Evolutionary conservation across 2,329 filamentous ascomycete genomes (phyloP).

Genomic region (Kalmusia sp.): DNA sequence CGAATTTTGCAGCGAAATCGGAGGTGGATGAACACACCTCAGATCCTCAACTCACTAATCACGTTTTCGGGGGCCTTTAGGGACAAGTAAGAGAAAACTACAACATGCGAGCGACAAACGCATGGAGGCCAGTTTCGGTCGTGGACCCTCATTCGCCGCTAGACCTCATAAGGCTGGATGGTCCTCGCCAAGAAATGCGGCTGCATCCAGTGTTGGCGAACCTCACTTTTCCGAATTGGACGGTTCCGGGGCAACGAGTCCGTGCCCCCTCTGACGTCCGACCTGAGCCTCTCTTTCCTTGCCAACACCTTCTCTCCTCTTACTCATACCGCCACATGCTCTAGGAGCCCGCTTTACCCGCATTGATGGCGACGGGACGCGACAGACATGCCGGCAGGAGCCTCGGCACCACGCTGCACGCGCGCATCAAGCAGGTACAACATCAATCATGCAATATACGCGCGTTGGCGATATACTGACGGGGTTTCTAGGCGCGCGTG

Average conservation of each 20-base stretch:
- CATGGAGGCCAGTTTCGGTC: neutral
- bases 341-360: neutral
- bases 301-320: conserved; percentile 9
- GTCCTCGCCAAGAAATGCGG: conserved; percentile 34
- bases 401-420: conserved; percentile 65
- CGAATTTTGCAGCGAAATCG: neutral
- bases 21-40: neutral
- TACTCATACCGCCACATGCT: conserved; percentile 22
- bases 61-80: neutral
- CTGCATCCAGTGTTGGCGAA: conserved; percentile 23
- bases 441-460: conserved; percentile 10
- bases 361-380: conserved; percentile 51
- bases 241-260: neutral
- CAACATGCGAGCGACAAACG: neutral
- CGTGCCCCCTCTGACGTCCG: conserved; percentile 12
- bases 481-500: conserved; percentile 72
- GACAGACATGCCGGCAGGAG: conserved; percentile 65
- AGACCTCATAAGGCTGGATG: neutral
- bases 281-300: conserved; percentile 6
- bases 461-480: conserved; percentile 29
- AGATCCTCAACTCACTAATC: neutral
- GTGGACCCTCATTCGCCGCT: conserved; percentile 9
- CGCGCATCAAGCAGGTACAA: conserved; percentile 72
- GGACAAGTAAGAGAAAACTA: conserved; percentile 1
- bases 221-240: conserved; percentile 6